Percentiles rank a stretch among this genome's conserved stretches.
phyloP scores from a whole-genome alignment of 2,329 filamentous ascomycete genomes.

The Stachybotrys elegans region DNA sequence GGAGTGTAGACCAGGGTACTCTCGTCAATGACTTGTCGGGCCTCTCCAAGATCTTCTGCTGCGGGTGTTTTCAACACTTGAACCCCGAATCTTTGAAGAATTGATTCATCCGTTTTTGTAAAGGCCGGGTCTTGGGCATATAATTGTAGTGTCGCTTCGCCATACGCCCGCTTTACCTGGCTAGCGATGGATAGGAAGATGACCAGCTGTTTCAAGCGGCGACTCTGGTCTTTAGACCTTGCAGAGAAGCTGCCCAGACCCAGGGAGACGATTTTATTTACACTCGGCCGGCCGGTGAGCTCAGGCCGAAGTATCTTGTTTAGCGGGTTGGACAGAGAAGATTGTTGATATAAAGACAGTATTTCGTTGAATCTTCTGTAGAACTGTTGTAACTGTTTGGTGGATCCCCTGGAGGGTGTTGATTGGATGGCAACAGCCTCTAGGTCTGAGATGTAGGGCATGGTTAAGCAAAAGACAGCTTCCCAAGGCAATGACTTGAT shows the following conservation, averaged over 20 bases:
- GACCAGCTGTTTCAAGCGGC: conserved; percentile 17
- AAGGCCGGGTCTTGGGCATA: conserved; percentile 19
- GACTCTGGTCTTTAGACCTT: conserved; percentile 14
- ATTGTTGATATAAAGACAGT: background rate
- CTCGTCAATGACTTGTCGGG: conserved; percentile 12
- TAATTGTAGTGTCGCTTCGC: background rate
- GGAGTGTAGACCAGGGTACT: conserved; percentile 17
- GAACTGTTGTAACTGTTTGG: background rate
- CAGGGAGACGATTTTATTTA: conserved; percentile 14
- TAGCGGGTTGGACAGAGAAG: background rate
- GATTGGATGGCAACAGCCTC: background rate
- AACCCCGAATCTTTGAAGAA: conserved; percentile 12
- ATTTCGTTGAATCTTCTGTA: background rate
- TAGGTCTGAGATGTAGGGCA: background rate
- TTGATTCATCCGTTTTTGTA: conserved; percentile 13
- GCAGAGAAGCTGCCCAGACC: conserved; percentile 14
- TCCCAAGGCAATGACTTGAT: too few relatives aligned
- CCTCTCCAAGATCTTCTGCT: conserved; percentile 13
- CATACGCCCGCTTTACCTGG: conserved; percentile 6
- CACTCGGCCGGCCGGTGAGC: conserved; percentile 6
- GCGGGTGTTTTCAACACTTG: conserved; percentile 13
- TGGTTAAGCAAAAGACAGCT: too few relatives aligned
- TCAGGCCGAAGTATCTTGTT: background rate
- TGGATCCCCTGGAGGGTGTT: background rate
- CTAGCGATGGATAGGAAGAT: conserved; percentile 15